These are phyloP conservation scores for Marchantia polymorpha DNA, from an alignment of 225 moss, liverwort and hornwort species.

Conservation along the genomic window DNA sequence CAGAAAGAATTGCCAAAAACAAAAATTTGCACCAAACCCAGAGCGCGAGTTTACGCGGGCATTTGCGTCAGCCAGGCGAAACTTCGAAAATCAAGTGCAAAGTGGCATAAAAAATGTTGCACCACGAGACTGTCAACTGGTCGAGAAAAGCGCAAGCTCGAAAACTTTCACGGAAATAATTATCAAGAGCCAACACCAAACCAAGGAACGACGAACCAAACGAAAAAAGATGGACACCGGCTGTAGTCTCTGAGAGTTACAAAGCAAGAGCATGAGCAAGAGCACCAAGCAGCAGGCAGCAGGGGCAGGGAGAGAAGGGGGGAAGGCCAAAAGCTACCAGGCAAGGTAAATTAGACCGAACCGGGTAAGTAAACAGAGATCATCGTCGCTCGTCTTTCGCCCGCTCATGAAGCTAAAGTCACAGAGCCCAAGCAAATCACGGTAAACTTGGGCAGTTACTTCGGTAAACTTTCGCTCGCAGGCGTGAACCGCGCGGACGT, in stretches of 20 bases:
- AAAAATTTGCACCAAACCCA: not conserved
- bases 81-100: not conserved
- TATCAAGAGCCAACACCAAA: not conserved
- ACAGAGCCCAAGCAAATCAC: conserved; percentile 1
- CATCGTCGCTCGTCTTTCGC: not conserved
- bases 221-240: not conserved
- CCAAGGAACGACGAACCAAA: not conserved
- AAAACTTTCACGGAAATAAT: not conserved
- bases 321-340: conserved; percentile 12
- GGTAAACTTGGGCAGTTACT: conserved; percentile 13
- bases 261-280: not conserved
- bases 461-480: not conserved
- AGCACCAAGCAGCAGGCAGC: not conserved
- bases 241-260: not conserved
- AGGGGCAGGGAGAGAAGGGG: not conserved
- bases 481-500: conserved; percentile 26
- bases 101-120: not conserved
- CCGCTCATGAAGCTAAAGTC: not conserved
- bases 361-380: not conserved
- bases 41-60: conserved; percentile 22
- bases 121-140: not conserved
- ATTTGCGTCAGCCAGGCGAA: not conserved
- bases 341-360: not conserved
- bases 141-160: not conserved
- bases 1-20: conserved; percentile 11